Conservation (phyloP, 2,329 filamentous ascomycete species). For the Hypomyces perniciosus region DNA sequence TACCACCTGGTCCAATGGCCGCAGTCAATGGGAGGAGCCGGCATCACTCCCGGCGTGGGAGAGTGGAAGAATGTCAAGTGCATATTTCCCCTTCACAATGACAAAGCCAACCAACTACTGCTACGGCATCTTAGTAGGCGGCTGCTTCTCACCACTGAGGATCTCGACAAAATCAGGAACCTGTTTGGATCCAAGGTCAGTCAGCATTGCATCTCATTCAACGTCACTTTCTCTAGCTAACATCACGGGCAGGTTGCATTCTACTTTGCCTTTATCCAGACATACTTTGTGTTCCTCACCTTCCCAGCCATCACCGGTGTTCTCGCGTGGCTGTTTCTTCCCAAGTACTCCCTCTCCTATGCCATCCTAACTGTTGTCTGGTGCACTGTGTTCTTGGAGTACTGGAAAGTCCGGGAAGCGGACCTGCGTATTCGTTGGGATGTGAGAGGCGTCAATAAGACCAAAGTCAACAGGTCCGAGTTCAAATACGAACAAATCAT, state of each 20-base stretch:
- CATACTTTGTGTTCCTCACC: slow-evolving; percentile 64
- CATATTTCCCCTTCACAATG: slow-evolving; percentile 59
- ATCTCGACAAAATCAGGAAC: slow-evolving; percentile 55
- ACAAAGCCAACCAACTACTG: slow-evolving; percentile 48
- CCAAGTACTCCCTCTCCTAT: slow-evolving; percentile 65
- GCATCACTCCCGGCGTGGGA: slow-evolving; percentile 51
- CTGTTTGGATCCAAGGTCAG: slow-evolving; percentile 53
- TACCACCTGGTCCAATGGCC: slow-evolving; percentile 60
- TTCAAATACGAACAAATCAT: slow-evolving; percentile 59
- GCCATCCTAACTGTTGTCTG: slow-evolving; percentile 61
- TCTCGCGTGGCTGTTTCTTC: slow-evolving; percentile 61
- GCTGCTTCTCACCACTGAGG: slow-evolving; percentile 42
- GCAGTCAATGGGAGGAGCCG: slow-evolving; percentile 54
- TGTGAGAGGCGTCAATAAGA: slow-evolving; percentile 59
- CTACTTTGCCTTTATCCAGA: slow-evolving; percentile 78
- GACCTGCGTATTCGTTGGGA: slow-evolving; percentile 69
- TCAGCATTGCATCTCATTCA: not conserved
- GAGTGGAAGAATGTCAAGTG: slow-evolving; percentile 56
- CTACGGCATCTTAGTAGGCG: slow-evolving; percentile 51
- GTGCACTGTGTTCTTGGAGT: slow-evolving; percentile 70
- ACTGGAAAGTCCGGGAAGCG: slow-evolving; percentile 70
- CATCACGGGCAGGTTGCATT: slow-evolving; percentile 53
- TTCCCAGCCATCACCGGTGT: slow-evolving; percentile 65
- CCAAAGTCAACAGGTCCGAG: slow-evolving; percentile 59
- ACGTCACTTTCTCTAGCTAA: not conserved